Evolutionary conservation across 2,329 filamentous ascomycete species (phyloP), one percentile per base, ranked within the genome.

Genomic region (Emericellopsis cladophorae): DNA sequence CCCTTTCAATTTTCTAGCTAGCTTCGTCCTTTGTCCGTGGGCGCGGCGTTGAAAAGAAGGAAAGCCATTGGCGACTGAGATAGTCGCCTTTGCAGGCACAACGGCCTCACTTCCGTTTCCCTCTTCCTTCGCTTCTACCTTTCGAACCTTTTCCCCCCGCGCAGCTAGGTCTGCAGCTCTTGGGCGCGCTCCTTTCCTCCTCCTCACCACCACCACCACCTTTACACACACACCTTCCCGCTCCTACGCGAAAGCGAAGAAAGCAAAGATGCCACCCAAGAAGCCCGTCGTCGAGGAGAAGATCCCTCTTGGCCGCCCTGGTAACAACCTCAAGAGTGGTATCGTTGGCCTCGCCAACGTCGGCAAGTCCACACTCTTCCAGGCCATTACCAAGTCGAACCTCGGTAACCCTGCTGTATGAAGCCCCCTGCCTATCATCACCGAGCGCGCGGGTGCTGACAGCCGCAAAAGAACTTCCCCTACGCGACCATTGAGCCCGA

Each of bases 311-410:
- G 92, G 92, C 65, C 77, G 92, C 61, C 92, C 92, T 51, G 92
- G 92, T 59, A 98, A 98, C 77, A 96, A 79, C 70, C 66, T 98
- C 66, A 98, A 96, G 79, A 95, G 87, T 72, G 93, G 92, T 71
- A 98, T 98, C 79, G 92, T 98, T 66, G 92, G 92, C 68, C 81
- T 98, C 57, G 92, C 92, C 65, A 98, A 98, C 66, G 93, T 98
- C 54, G 92, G 92, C 66, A 98, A 98, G 73, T 98, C 92, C 51
- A 98, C 93, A 29, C 80, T 98, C 56, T 98, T 98, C 79, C 93
- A 98, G 74, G 88, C 92, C 60, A 95, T 98, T 67, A 98, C 92
- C 61, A 96, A 95, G 74, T 95, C 84, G 66, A 79, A 80, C 50
- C 81, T 98, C 57, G 92, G 93, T 68, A 98, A 96, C 72, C 93